Base-by-base conservation (phyloP, 495 filamentous ascomycete genomes). In the Friedmanniomyces simplex region DNA sequence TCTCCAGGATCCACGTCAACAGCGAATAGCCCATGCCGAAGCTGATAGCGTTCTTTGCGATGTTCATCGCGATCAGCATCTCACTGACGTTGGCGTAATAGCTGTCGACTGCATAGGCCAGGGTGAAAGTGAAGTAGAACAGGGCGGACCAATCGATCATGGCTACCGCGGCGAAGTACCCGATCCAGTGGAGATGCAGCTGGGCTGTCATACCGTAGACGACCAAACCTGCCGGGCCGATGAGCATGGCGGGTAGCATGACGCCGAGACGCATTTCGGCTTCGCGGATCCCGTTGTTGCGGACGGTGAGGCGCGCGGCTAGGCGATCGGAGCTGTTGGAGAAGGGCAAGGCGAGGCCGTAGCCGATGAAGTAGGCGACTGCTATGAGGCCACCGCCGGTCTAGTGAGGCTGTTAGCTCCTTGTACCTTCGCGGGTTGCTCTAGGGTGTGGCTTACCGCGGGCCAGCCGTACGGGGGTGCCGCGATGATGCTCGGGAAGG, bases 61-160 rank as follows among this genome's bases (percentile, higher is more conserved):
- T 62, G 58, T 83, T 83, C 79, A 85, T 83, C 1, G 79, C 79
- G 60, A 85, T 85, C 30, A 85, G 69, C 82, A 85, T 83, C 63
- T 85, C 80, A 0, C 70, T 73, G 11, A 76, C 52, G 39, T 64
- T 64, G 43, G 62, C 58, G 39, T 52, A 49, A 67, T 83, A 64
- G 42, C 48, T 53, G 46, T 64, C 61, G 26, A 64, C 53, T n/a
- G 62, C 58, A 41, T 64, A 64, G 18, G 62, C 62, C 1, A 64
- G 54, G 21, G 62, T 64, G 47, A 64, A 64, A 4, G 62, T 61
- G 49, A 64, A 64, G 62, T 50, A 64, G 59, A 43, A 43, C 39
- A 43, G 39, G 14, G 39, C 39, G 18, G 39, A 43, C 39, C 39
- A 43, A 13, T 43, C 39, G 39, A 43, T 43, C 39, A 43, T 43